phyloP scores from a whole-genome alignment of 441 rosid species.

The Omphalea diandra region DNA sequence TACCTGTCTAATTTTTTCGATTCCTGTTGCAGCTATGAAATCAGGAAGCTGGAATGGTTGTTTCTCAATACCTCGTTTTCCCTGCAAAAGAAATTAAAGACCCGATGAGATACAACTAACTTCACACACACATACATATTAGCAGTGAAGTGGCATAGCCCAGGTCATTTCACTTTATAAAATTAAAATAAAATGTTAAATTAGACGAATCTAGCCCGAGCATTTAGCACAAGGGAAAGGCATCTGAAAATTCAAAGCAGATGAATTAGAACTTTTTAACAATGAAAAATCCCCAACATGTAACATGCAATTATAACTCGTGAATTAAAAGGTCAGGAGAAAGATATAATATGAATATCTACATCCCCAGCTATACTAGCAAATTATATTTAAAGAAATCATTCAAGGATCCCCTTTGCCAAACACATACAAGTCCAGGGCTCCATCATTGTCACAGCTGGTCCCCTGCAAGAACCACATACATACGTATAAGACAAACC shows the following conservation, averaged over 20 bases:
- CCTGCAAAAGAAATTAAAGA: slow-evolving; percentile 58
- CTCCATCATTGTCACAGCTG: slow-evolving; percentile 89
- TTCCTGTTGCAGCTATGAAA: slow-evolving; percentile 99
- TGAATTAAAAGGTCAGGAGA: background rate
- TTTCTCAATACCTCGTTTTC: slow-evolving; percentile 98
- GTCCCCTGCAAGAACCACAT: slow-evolving; percentile 99
- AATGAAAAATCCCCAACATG: slow-evolving; percentile 26
- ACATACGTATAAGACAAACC: slow-evolving; percentile 96
- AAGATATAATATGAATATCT: slow-evolving; percentile 19
- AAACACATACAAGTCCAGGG: slow-evolving; percentile 95
- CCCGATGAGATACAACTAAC: slow-evolving; percentile 48
- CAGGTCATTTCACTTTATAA: slow-evolving; percentile 20
- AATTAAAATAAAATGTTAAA: slow-evolving; percentile 22
- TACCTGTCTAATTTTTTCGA: slow-evolving; percentile 99
- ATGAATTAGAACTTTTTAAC: slow-evolving; percentile 44
- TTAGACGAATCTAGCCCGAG: slow-evolving; percentile 41
- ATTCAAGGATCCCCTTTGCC: slow-evolving; percentile 51
- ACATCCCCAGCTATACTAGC: slow-evolving; percentile 46
- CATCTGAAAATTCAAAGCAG: slow-evolving; percentile 62
- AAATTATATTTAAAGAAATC: slow-evolving; percentile 34
- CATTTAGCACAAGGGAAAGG: slow-evolving; percentile 45
- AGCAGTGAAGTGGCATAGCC: slow-evolving; percentile 15
- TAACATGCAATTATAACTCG: slow-evolving; percentile 24
- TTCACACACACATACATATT: background rate
- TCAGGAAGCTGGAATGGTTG: slow-evolving; percentile 98